Conservation (phyloP, 1,139 yeast genomes). For the Spathaspora sp. region DNA sequence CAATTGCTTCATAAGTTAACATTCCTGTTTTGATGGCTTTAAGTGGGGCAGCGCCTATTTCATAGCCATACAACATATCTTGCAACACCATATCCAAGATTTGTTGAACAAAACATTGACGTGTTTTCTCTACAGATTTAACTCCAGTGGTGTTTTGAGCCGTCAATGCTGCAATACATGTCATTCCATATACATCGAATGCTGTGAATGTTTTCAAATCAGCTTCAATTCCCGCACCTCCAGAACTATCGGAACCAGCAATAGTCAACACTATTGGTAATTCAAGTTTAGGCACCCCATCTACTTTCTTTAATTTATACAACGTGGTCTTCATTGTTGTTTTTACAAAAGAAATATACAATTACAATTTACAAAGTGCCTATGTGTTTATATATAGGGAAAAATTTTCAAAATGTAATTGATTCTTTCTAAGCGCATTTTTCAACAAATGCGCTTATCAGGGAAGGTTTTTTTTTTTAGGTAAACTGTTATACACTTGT, state of each 20-base stretch:
- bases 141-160: constrained; percentile 80
- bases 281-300: not conserved
- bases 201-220: constrained; percentile 82
- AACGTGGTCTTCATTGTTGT: not conserved
- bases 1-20: constrained; percentile 61
- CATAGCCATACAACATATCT: constrained; percentile 52
- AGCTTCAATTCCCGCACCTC: constrained; percentile 96
- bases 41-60: constrained; percentile 29
- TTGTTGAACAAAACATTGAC: constrained; percentile 39
- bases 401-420: not conserved
- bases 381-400: not conserved
- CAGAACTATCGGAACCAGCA: constrained; percentile 88
- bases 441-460: no score
- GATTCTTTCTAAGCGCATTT: no score
- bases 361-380: not conserved
- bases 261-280: constrained; percentile 56
- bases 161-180: constrained; percentile 79
- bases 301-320: constrained; percentile 4
- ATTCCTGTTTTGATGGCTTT: constrained; percentile 81
- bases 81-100: constrained; percentile 56
- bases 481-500: no score
- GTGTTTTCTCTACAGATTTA: constrained; percentile 45
- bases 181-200: constrained; percentile 76
- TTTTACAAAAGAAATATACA: not conserved
- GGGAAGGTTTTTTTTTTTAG: no score